phyloP scores from a whole-genome alignment of 352 stramenopile genomes.

The Phytophthora crassamura region DNA sequence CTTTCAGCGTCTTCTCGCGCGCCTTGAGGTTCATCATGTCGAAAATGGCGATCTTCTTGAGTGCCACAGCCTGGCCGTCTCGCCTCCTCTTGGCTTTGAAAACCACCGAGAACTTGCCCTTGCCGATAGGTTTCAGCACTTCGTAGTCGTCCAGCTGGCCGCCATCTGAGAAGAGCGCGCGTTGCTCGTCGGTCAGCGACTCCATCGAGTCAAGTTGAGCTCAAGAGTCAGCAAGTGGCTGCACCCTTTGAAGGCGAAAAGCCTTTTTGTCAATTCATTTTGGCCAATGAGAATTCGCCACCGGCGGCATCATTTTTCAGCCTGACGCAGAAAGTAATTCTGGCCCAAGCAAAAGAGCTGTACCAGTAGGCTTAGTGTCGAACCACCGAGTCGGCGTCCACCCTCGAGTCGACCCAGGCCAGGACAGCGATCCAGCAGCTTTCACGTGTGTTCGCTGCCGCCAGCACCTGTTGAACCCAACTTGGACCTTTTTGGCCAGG shows the following conservation, averaged over 20 bases:
- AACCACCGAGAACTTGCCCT: slow-evolving; percentile 94
- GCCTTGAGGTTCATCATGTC: slow-evolving; percentile 91
- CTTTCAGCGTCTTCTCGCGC: slow-evolving; percentile 92
- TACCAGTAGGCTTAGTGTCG: slow-evolving; percentile 4
- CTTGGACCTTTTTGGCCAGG: slow-evolving; percentile 23
- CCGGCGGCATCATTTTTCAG: not conserved
- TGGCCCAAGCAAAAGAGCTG: not conserved
- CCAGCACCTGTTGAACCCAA: slow-evolving; percentile 16
- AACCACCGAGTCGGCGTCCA: slow-evolving; percentile 26
- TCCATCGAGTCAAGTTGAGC: slow-evolving; percentile 52
- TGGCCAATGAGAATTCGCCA: slow-evolving; percentile 29
- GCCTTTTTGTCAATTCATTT: slow-evolving; percentile 7
- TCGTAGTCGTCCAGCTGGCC: slow-evolving; percentile 78
- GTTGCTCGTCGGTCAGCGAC: slow-evolving; percentile 75
- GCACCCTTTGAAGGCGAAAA: slow-evolving; percentile 28
- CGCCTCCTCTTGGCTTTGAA: slow-evolving; percentile 81
- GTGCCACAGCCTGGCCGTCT: slow-evolving; percentile 82
- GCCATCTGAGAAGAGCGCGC: slow-evolving; percentile 63
- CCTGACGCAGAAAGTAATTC: no score
- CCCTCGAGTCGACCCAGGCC: slow-evolving; percentile 9
- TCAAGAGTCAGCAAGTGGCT: slow-evolving; percentile 28
- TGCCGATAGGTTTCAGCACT: slow-evolving; percentile 90
- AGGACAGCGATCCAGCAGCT: slow-evolving; percentile 10
- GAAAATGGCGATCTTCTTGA: slow-evolving; percentile 95
- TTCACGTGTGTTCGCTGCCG: not conserved